Evolutionary conservation across 495 filamentous ascomycete species (phyloP), one percentile per base, ranked within the genome.

Genomic region (Sordaria brevicollis): DNA sequence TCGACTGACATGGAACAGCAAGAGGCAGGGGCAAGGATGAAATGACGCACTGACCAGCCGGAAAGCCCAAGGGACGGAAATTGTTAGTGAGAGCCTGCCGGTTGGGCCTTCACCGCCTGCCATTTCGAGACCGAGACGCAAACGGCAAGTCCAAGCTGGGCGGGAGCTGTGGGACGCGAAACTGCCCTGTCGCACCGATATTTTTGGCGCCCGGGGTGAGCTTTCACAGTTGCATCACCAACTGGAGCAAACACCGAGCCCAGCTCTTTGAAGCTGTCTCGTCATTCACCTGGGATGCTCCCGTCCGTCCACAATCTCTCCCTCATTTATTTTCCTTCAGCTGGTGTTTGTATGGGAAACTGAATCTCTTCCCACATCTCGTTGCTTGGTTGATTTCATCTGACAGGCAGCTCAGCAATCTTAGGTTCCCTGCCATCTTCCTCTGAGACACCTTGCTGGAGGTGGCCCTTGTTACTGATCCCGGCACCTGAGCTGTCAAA

Each of bases 131-230:
- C 25, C 25, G 49, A 17, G 49, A 31, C 13, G 49, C 49, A 62
- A 62, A 17, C 49, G 49, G 49, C 49, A 57, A 57, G 49, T 57
- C 43, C 43, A 57, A 29, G 65, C 65, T 33, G n/a, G n/a, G n/a
- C n/a, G n/a, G 65, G 65, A 66, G 65, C 65, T 39, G 49, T 62
- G 49, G 65, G 29, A 35, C 19, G 65, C 65, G 31, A 38, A 37
- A 66, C 31, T 66, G 65, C 31, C 49, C 66, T 67, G n/a, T 43
- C 66, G 66, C 66, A 65, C 68, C 36, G 54, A 69, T 54, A 29
- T 54, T 54, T 54, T 29, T 29, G 21, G 49, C 21, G 49, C 21
- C 49, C 15, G 21, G 21, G 21, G 37, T 10, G 4, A 54, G 43
- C 43, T 57, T 57, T 57, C 43, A 57, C 21, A 57, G 4, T 57